These are phyloP conservation scores for Silene coronaria DNA, from an alignment of 179 eudicot genomes.

Conservation along the genomic window DNA sequence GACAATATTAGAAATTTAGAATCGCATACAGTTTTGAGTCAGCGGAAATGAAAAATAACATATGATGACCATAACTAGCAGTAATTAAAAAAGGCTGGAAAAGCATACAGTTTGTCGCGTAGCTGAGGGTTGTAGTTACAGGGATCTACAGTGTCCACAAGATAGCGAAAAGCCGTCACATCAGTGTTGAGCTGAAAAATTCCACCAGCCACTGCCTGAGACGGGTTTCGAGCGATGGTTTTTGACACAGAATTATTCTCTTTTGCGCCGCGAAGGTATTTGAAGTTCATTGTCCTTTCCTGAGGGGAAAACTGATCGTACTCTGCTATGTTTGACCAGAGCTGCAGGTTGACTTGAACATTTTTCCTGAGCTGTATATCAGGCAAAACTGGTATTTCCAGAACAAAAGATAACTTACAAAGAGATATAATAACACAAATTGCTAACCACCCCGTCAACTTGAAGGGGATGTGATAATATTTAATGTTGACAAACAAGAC, in stretches of 20 bases:
- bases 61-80: background rate
- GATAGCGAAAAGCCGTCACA: conserved; percentile 36
- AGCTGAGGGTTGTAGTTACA: conserved; percentile 43
- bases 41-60: too few species aligned
- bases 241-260: background rate
- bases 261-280: background rate
- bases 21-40: too few species aligned
- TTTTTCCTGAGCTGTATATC: too few species aligned
- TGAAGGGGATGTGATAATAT: too few species aligned
- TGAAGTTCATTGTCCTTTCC: background rate
- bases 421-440: too few species aligned
- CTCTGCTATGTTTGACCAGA: too few species aligned
- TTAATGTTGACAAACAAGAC: too few species aligned
- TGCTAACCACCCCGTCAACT: too few species aligned
- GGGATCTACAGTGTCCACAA: conserved; percentile 44
- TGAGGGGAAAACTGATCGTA: background rate
- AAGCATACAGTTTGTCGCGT: conserved; percentile 38
- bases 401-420: too few species aligned
- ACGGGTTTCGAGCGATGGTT: background rate
- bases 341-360: too few species aligned
- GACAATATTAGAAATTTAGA: too few species aligned
- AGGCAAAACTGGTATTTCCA: too few species aligned
- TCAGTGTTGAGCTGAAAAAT: conserved; percentile 12
- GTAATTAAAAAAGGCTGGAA: background rate
- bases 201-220: background rate